These are phyloP conservation scores for Diaporthe humulicola DNA, from an alignment of 2,329 filamentous ascomycete species.

Conservation along the genomic window DNA sequence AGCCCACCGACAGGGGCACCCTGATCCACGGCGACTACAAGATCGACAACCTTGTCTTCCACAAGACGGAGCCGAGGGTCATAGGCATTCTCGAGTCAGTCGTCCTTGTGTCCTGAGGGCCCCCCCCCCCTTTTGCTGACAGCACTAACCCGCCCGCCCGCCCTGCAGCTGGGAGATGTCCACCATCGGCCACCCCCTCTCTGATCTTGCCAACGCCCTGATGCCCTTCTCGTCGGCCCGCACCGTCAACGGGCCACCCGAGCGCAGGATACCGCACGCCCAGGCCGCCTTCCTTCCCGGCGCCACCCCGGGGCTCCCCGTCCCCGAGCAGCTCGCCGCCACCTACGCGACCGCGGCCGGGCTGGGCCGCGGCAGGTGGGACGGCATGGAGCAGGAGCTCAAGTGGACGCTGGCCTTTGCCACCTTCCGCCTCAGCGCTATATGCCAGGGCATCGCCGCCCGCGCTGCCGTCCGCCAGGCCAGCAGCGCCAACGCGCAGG, in stretches of 20 bases:
- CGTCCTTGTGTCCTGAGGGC: neutral
- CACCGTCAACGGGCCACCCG: constrained; percentile 39
- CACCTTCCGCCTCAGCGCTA: constrained; percentile 71
- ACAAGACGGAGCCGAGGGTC: constrained; percentile 87
- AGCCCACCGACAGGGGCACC: constrained; percentile 82
- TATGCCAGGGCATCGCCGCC: constrained; percentile 91
- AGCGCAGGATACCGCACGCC: constrained; percentile 41
- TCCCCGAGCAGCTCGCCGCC: constrained; percentile 48
- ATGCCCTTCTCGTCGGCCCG: constrained; percentile 60
- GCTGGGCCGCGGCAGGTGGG: constrained; percentile 67
- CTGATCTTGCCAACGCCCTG: constrained; percentile 87
- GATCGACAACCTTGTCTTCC: constrained; percentile 91
- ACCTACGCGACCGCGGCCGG: constrained; percentile 61
- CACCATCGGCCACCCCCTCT: constrained; percentile 95
- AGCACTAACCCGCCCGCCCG: neutral
- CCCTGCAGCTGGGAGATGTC: constrained; percentile 91
- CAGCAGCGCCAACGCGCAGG: constrained; percentile 84
- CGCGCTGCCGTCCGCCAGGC: constrained; percentile 88
- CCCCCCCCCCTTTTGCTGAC: neutral
- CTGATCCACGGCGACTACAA: constrained; percentile 98
- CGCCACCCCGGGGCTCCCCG: constrained; percentile 69
- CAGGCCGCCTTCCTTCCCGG: constrained; percentile 70
- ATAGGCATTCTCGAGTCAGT: constrained; percentile 90
- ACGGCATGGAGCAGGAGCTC: constrained; percentile 60
- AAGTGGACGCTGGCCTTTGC: constrained; percentile 73